A percentile compares a stretch with the other conserved stretches of the same genome.
Evolutionary conservation across 2,329 filamentous ascomycete genomes (phyloP).

Genomic region (Colletotrichum magnum): DNA sequence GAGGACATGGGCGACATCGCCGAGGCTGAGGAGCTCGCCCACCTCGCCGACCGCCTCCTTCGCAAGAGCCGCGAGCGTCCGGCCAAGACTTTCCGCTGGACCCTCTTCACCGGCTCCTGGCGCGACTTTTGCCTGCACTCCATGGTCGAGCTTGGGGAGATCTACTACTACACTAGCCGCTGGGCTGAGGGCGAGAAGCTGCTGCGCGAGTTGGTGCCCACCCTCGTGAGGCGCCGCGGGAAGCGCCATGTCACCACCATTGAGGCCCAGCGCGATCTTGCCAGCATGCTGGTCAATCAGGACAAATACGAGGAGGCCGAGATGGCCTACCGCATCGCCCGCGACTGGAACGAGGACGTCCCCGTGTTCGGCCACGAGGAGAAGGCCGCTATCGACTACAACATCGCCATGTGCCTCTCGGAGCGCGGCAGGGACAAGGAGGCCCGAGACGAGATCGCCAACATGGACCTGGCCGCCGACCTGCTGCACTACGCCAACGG

Average conservation of each 20-base stretch:
- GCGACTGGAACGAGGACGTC: slow-evolving; percentile 39
- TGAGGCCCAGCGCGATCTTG: slow-evolving; percentile 42
- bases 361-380: slow-evolving; percentile 42
- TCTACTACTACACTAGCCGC: slow-evolving; percentile 43
- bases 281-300: slow-evolving; percentile 42
- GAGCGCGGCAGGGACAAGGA: slow-evolving; percentile 37
- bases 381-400: slow-evolving; percentile 43
- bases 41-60: slow-evolving; percentile 36
- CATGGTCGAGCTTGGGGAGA: slow-evolving; percentile 43
- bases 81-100: slow-evolving; percentile 36
- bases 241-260: slow-evolving; percentile 41
- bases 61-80: slow-evolving; percentile 26
- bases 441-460: slow-evolving; percentile 34
- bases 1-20: slow-evolving; percentile 39
- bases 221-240: slow-evolving; percentile 35
- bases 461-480: slow-evolving; percentile 41
- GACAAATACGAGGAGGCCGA: slow-evolving; percentile 41
- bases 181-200: slow-evolving; percentile 42
- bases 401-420: slow-evolving; percentile 43
- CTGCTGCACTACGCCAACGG: slow-evolving; percentile 43
- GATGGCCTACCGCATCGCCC: slow-evolving; percentile 39
- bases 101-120: slow-evolving; percentile 37
- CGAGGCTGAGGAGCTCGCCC: slow-evolving; percentile 37
- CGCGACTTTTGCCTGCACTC: slow-evolving; percentile 43
- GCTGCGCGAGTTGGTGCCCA: slow-evolving; percentile 40